Base-by-base conservation (phyloP, 331 rosid species). In the Quercus phellos region DNA sequence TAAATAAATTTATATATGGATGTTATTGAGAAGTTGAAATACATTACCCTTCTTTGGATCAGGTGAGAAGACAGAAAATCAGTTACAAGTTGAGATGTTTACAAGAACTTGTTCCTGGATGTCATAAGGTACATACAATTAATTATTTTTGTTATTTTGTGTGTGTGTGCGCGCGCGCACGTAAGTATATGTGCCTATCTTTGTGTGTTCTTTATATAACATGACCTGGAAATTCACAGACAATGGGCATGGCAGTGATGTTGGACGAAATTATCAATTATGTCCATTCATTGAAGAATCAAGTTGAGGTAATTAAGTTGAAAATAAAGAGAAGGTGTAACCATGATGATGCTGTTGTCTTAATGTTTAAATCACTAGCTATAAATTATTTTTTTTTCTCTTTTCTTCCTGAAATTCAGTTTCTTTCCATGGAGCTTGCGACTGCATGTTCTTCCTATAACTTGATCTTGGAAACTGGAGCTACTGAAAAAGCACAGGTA, bases 21-120 rank as follows among this genome's bases (percentile, higher is more conserved):
- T 46, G 53, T 12, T 0, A 0, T 2, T 30, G 68, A 68, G 71
- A 27, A 68, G 16, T 22, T 21, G 27, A 66, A 67, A 21, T 32
- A 3, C 61, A 55, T 30, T 51, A 30, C 46, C 5, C 10, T 67
- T 61, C 53, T 27, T 53, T 55, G 50, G 26, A 46, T 78, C 76
- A 80, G 84, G 84, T 64, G 73, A 74, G 84, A 80, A 68, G 84
- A 29, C 79, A 80, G 67, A 80, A 80, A 46, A 80, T 80, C 53
- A 80, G 67, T 58, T 22, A 43, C 74, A 80, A 73, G 75, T 16
- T 80, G 77, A 80, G 76, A 46, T 61, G 73, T 56, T 64, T 80
- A 51, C 75, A 80, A 66, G 73, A 68, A 51, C 68, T 80, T 26
- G 67, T 80, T 56, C 84, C 84, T 54, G 79, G 84, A 18, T 80